phyloP scores from a whole-genome alignment of 2,329 filamentous ascomycete genomes.

The Aspergillus versicolor region DNA sequence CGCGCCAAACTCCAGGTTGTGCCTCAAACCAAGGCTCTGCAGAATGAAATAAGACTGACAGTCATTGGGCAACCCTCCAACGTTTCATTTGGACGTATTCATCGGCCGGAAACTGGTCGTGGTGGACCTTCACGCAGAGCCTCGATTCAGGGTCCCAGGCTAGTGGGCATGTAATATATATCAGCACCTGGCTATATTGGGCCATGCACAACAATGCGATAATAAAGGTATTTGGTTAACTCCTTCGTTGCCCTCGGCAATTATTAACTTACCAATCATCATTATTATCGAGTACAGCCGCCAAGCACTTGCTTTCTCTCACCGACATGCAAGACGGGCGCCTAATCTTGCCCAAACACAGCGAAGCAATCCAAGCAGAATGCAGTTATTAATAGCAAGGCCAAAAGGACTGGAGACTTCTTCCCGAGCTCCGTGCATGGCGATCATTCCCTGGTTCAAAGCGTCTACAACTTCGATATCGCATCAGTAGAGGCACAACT shows the following conservation, averaged over 20 bases:
- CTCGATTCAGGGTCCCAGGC: background rate
- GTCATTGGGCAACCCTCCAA: background rate
- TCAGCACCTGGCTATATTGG: background rate
- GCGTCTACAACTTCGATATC: too few species aligned
- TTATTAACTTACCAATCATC: background rate
- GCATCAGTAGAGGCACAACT: background rate
- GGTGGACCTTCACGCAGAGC: background rate
- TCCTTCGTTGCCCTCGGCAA: background rate
- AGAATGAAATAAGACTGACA: too few species aligned
- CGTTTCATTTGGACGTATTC: background rate
- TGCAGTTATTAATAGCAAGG: constrained; percentile 1
- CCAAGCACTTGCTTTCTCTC: background rate
- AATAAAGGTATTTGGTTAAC: too few species aligned
- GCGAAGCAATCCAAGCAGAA: background rate
- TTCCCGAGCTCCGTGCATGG: background rate
- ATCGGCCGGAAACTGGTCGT: background rate
- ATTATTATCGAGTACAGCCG: too few species aligned
- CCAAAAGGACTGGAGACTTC: background rate
- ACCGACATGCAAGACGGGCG: background rate
- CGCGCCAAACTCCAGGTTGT: too few species aligned
- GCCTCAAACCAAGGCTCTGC: too few species aligned
- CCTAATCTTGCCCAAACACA: background rate
- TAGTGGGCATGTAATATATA: background rate
- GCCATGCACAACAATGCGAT: background rate
- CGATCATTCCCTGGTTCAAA: background rate